A percentile compares a stretch with the other conserved stretches of the same genome.
phyloP scores from a whole-genome alignment of 2,329 filamentous ascomycete genomes.

The Aspergillus pseudonomiae region DNA sequence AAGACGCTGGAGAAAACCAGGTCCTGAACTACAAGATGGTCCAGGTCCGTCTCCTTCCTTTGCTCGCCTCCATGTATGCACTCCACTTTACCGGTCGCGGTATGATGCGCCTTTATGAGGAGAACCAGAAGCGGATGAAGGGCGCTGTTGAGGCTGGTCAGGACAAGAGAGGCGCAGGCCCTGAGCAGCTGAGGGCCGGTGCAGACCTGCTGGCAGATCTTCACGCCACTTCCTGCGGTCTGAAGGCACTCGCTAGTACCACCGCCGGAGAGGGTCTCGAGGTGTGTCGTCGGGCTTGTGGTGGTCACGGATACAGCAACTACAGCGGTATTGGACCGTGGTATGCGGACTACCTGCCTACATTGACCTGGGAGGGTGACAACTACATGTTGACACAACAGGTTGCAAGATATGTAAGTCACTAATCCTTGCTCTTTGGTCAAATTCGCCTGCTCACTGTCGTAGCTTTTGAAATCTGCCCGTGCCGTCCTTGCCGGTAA shows the following conservation, averaged over 20 bases:
- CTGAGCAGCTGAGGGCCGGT: slow-evolving; percentile 67
- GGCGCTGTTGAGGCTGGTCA: slow-evolving; percentile 47
- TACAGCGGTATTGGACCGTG: slow-evolving; percentile 76
- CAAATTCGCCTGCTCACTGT: slow-evolving; percentile 1
- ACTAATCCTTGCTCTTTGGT: not conserved
- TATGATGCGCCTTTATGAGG: slow-evolving; percentile 74
- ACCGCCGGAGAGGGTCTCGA: slow-evolving; percentile 75
- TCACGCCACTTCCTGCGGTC: slow-evolving; percentile 74
- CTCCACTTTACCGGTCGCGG: slow-evolving; percentile 76
- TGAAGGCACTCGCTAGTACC: slow-evolving; percentile 73
- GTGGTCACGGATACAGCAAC: slow-evolving; percentile 74
- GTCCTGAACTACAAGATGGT: slow-evolving; percentile 83
- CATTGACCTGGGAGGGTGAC: slow-evolving; percentile 73
- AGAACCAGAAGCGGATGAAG: slow-evolving; percentile 71
- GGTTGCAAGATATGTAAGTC: slow-evolving; percentile 68
- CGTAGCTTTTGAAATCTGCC: slow-evolving; percentile 70
- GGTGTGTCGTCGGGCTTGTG: slow-evolving; percentile 73
- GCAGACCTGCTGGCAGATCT: slow-evolving; percentile 72
- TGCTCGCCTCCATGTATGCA: slow-evolving; percentile 75
- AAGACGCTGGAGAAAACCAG: slow-evolving; percentile 67
- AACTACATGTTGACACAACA: slow-evolving; percentile 84
- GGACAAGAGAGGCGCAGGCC: slow-evolving; percentile 62
- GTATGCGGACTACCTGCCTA: slow-evolving; percentile 76
- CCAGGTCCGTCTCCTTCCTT: slow-evolving; percentile 70
- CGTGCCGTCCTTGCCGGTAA: slow-evolving; percentile 69